Conservation (phyloP, 257 asterid species). For the Agastache rugosa region DNA sequence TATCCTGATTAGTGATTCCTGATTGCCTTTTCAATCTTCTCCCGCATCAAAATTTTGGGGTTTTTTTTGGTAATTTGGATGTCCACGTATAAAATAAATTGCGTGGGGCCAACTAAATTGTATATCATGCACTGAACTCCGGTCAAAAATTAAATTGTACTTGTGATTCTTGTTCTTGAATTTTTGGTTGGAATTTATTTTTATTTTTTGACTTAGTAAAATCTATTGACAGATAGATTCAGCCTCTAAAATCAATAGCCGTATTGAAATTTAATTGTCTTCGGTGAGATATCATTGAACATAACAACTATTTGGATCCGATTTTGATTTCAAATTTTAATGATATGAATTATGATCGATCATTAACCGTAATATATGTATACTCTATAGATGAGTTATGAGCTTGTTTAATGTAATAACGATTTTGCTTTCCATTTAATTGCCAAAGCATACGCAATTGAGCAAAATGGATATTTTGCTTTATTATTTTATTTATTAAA, state of each 20-base stretch:
- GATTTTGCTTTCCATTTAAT: no score
- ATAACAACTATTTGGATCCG: neutral
- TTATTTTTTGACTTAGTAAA: neutral
- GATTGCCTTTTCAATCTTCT: neutral
- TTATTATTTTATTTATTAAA: neutral
- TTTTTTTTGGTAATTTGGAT: conserved; percentile 1
- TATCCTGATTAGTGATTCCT: conserved; percentile 27
- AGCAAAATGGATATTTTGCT: neutral
- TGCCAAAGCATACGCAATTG: neutral
- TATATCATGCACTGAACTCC: neutral
- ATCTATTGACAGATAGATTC: no score
- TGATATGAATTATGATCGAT: no score
- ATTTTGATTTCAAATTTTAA: no score
- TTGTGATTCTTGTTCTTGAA: conserved; percentile 3
- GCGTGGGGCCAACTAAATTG: conserved; percentile 5
- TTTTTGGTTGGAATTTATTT: neutral
- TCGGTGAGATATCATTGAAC: no score
- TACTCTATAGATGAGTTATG: no score
- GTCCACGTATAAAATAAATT: neutral
- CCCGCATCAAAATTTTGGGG: neutral
- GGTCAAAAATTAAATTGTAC: neutral
- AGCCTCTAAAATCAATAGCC: neutral
- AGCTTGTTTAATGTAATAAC: no score
- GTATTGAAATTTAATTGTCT: neutral
- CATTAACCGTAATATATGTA: no score